Evolutionary conservation across 768 basidiomycete species (phyloP).

Genomic region (Mycena haematopus): DNA sequence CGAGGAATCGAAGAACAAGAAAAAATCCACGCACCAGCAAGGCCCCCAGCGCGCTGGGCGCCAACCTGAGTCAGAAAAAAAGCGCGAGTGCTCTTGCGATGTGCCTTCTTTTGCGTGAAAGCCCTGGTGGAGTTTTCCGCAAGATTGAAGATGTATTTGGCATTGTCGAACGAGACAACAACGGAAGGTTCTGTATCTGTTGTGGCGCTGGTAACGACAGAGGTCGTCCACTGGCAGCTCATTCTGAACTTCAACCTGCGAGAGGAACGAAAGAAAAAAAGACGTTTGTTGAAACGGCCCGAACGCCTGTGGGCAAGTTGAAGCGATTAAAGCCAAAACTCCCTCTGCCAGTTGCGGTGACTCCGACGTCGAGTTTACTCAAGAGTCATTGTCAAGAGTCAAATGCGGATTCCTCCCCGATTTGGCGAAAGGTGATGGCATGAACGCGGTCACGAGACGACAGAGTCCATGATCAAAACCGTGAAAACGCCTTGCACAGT

Average conservation of each 20-base stretch:
- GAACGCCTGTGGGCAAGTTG: slow-evolving; percentile 1
- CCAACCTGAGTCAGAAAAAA: slow-evolving; percentile 76
- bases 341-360: not conserved
- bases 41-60: slow-evolving; percentile 68
- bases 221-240: slow-evolving; percentile 73
- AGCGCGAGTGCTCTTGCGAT: slow-evolving; percentile 69
- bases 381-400: no score
- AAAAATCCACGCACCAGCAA: slow-evolving; percentile 65
- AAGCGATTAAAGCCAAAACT: not conserved
- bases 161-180: slow-evolving; percentile 71
- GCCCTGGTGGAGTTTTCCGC: slow-evolving; percentile 83
- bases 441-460: not conserved
- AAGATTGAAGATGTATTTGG: slow-evolving; percentile 88
- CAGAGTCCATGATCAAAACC: not conserved
- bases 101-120: slow-evolving; percentile 69
- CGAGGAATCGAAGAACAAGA: not conserved
- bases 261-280: not conserved
- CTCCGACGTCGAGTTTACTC: slow-evolving; percentile 9
- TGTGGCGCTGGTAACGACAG: slow-evolving; percentile 61
- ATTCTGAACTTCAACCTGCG: slow-evolving; percentile 34
- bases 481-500: no score
- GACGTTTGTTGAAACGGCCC: not conserved
- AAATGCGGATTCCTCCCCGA: not conserved
- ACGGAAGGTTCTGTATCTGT: slow-evolving; percentile 86
- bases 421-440: not conserved